Base-by-base conservation (phyloP, 2,329 filamentous ascomycete genomes). In the Zymoseptoria brevis region DNA sequence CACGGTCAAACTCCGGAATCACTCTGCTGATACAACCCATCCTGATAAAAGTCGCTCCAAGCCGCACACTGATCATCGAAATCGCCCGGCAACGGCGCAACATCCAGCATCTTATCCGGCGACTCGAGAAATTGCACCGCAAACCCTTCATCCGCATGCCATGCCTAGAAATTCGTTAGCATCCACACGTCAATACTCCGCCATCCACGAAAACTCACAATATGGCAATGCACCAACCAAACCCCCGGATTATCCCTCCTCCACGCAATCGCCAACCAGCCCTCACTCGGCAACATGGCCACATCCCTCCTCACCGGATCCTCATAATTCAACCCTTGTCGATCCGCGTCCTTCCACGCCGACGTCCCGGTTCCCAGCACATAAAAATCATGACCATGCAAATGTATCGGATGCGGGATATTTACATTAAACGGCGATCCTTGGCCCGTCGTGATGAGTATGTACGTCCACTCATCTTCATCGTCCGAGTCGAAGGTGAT, bases 191-290 rank as follows among this genome's bases (percentile, higher is more conserved):
- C 21, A 22, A 2, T 4, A 22, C 21, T 22, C 21, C 21, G 21
- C 21, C 21, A 22, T 22, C 4, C 21, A 22, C 21, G 21, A 22
- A 22, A 22, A 64, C 66, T 61, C 55, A 67, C 73, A 58, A 76
- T 75, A 65, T 77, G 75, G 57, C 75, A 76, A 60, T 77, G 75
- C 65, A 75, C 67, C 13, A 76, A 64, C 75, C 76, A 78, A 1
- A 74, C 70, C 5, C 76, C 76, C 0, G 75, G 75, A 60, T 78
- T 78, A 58, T 77, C 73, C 24, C 71, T 73, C 58, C 70, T 64
- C 62, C 76, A 77, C 19, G 75, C 75, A 19, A 78, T 54, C 8
- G 75, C 72, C 50, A 78, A 60, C 66, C 73, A 76, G 0, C 75
- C 75, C 53, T 61, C 66, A 0, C 66, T 66, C 1, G 70, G 70